Conservation (phyloP, 306 rosid species). For the Hylodesmum podocarpum region DNA sequence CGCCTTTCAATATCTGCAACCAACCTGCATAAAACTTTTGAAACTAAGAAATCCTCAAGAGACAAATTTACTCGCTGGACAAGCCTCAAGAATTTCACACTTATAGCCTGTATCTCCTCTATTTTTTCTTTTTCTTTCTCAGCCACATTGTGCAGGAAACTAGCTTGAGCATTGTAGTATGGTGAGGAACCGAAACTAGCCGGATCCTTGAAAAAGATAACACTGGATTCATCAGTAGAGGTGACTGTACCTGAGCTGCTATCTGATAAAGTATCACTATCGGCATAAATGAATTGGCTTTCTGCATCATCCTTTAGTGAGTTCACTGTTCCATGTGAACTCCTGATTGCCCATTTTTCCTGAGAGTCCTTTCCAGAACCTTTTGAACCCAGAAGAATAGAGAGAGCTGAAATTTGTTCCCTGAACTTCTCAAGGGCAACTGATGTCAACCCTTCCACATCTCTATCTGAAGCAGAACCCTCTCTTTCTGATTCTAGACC, state of each 20-base stretch:
- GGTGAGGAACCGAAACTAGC: conserved; percentile 31
- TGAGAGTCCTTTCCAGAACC: conserved; percentile 31
- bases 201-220: conserved; percentile 17
- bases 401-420: conserved; percentile 43
- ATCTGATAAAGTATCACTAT: conserved; percentile 25
- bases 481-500: conserved; percentile 23
- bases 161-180: conserved; percentile 4
- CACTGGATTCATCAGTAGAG: conserved; percentile 33
- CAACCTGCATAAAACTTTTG: conserved; percentile 45
- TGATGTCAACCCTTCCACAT: conserved; percentile 30
- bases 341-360: conserved; percentile 12
- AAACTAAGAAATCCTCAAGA: conserved; percentile 44
- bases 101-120: conserved; percentile 32
- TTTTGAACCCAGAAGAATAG: conserved; percentile 35
- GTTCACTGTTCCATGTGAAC: conserved; percentile 21
- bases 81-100: conserved; percentile 52
- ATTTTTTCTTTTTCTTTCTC: conserved; percentile 43
- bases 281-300: conserved; percentile 14
- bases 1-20: conserved; percentile 41
- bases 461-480: conserved; percentile 28
- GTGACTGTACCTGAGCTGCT: conserved; percentile 27
- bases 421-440: conserved; percentile 38
- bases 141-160: conserved; percentile 22
- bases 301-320: conserved; percentile 20
- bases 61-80: conserved; percentile 46